A percentile compares a stretch with the other conserved stretches of the same genome.
Evolutionary conservation across 345 rosid genomes (phyloP).

Genomic region (Lepidium sativum): DNA sequence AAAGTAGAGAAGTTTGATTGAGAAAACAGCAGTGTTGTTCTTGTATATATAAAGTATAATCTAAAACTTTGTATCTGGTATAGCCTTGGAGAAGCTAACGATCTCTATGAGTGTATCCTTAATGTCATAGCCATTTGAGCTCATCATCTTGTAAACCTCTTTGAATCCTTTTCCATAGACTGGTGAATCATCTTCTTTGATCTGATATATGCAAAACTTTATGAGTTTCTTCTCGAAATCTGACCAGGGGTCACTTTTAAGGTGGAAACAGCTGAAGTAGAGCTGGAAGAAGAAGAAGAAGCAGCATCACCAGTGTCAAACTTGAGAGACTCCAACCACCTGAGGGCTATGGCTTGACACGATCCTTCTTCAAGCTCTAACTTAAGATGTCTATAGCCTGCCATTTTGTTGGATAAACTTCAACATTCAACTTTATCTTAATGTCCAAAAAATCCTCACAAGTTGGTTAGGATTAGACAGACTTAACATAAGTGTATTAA

Average conservation of each 20-base stretch:
- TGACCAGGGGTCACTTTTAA: conserved; percentile 39
- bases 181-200: conserved; percentile 53
- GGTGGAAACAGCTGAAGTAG: conserved; percentile 24
- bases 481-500: no score
- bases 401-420: no score
- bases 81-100: not conserved
- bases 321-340: conserved; percentile 80
- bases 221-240: conserved; percentile 49
- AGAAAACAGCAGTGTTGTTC: no score
- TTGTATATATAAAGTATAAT: no score
- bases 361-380: conserved; percentile 86
- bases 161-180: conserved; percentile 68
- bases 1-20: no score
- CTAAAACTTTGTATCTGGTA: not conserved
- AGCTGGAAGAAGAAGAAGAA: conserved; percentile 26
- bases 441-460: no score
- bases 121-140: conserved; percentile 35
- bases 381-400: conserved; percentile 29
- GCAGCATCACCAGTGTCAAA: conserved; percentile 36
- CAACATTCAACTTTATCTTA: no score
- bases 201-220: conserved; percentile 63
- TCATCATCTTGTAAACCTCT: conserved; percentile 47
- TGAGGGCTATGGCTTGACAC: conserved; percentile 75
- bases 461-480: no score
- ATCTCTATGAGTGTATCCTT: conserved; percentile 34